phyloP scores from a whole-genome alignment of 2,329 filamentous ascomycete genomes.

The Chalara sp. region DNA sequence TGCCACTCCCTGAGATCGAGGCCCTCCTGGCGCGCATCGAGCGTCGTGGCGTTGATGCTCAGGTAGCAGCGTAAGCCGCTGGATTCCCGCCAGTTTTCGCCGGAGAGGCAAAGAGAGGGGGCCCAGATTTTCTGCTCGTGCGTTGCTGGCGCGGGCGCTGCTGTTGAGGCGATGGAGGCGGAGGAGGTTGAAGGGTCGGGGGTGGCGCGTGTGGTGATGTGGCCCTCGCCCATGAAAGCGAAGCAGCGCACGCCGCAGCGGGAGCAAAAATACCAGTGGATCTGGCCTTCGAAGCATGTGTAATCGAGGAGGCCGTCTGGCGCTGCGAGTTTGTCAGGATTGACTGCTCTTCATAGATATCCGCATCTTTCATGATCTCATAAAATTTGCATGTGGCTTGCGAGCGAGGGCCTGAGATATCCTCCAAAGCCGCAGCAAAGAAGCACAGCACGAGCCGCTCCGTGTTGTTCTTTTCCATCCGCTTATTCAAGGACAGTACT shows the following conservation, averaged over 20 bases:
- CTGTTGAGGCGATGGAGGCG: not conserved
- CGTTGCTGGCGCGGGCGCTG: constrained; percentile 23
- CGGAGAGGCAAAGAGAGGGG: no score
- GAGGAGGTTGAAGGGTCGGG: no score
- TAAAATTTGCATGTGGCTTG: no score
- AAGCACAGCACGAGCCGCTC: no score
- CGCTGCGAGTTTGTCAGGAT: not conserved
- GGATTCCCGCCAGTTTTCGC: constrained; percentile 18
- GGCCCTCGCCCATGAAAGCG: not conserved
- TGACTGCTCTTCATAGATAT: not conserved
- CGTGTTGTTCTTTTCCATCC: no score
- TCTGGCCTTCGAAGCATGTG: not conserved
- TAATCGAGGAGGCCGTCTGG: not conserved
- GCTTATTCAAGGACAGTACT: no score
- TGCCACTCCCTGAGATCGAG: constrained; percentile 31
- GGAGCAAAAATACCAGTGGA: not conserved
- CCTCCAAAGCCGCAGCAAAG: no score
- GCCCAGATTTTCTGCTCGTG: constrained; percentile 16
- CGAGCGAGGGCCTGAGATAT: no score
- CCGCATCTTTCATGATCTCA: no score
- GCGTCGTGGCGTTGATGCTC: constrained; percentile 31
- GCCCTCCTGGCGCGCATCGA: constrained; percentile 32
- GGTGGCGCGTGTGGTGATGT: not conserved
- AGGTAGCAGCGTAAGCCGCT: constrained; percentile 23
- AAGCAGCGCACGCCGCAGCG: not conserved